phyloP scores from a whole-genome alignment of 352 stramenopile genomes.

The Pythium brachiatum region DNA sequence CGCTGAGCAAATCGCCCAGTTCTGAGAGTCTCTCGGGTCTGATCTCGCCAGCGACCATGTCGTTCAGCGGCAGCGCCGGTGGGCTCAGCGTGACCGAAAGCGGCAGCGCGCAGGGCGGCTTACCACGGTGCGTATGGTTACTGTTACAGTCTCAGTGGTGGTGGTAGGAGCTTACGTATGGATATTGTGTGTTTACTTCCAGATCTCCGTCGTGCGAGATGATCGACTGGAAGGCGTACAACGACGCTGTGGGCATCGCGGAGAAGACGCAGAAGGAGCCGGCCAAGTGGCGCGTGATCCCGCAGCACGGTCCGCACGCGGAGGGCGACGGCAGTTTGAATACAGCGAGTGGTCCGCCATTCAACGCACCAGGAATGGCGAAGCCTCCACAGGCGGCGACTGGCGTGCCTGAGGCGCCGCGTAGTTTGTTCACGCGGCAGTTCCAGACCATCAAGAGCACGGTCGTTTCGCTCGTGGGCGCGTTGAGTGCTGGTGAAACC shows the following conservation, averaged over 20 bases:
- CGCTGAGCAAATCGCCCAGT: constrained; percentile 60
- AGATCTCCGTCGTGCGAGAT: constrained; percentile 69
- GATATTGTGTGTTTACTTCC: too few relatives aligned
- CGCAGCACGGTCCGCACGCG: constrained; percentile 67
- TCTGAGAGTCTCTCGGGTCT: constrained; percentile 61
- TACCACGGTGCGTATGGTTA: too few relatives aligned
- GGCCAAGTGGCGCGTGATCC: constrained; percentile 75
- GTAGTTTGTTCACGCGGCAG: constrained; percentile 38
- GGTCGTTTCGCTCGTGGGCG: constrained; percentile 43
- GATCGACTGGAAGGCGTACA: constrained; percentile 88
- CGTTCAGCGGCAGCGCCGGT: constrained; percentile 18
- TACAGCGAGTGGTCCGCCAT: not conserved
- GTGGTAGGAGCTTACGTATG: too few relatives aligned
- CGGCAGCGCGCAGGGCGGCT: constrained; percentile 4
- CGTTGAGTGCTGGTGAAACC: constrained; percentile 22
- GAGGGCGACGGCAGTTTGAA: constrained; percentile 23
- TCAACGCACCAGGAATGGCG: too few relatives aligned
- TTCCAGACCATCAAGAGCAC: constrained; percentile 52
- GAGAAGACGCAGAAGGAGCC: constrained; percentile 62
- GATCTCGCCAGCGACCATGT: constrained; percentile 50
- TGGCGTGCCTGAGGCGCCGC: constrained; percentile 25
- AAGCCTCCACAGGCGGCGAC: not conserved
- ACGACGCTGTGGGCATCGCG: constrained; percentile 43
- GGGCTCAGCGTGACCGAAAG: constrained; percentile 3
- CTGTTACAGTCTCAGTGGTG: too few relatives aligned